Conservation (phyloP, 2,329 filamentous ascomycete genomes). For the Ampelomyces quisqualis region DNA sequence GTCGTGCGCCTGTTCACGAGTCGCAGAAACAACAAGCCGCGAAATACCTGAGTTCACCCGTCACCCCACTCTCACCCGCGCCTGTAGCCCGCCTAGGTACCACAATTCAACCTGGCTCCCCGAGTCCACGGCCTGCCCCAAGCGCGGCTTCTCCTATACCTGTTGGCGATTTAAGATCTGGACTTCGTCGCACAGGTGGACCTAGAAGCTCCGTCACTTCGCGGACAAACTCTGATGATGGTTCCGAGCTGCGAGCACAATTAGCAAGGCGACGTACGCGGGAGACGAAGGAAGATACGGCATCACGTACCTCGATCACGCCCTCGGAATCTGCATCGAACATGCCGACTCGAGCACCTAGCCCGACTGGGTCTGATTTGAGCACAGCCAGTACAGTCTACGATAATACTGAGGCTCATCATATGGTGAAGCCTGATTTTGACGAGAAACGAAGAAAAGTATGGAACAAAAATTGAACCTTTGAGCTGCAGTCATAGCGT, state of each 20-base stretch:
- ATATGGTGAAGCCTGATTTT: conserved; percentile 2
- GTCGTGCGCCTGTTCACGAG: conserved; percentile 23
- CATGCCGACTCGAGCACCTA: not conserved
- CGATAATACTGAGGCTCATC: conserved; percentile 5
- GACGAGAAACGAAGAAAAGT: conserved; percentile 13
- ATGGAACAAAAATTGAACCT: conserved; percentile 12
- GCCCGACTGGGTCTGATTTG: not conserved
- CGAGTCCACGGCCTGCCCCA: conserved; percentile 11
- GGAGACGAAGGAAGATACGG: conserved; percentile 10
- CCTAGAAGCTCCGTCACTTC: conserved; percentile 6
- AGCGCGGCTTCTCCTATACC: conserved; percentile 3
- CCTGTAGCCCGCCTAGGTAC: conserved; percentile 21
- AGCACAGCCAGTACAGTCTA: not conserved
- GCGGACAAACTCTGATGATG: conserved; percentile 4
- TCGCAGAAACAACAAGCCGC: conserved; percentile 20
- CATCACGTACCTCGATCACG: conserved; percentile 3
- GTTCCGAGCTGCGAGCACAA: conserved; percentile 10
- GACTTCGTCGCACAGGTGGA: conserved; percentile 1
- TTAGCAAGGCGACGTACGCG: conserved; percentile 14
- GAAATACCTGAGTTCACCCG: conserved; percentile 8
- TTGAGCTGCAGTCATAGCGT: not conserved
- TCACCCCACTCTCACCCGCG: conserved; percentile 9
- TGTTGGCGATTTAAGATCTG: conserved; percentile 3
- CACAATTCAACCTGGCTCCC: conserved; percentile 10
- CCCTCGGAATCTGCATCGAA: conserved; percentile 11